Base-by-base conservation (phyloP, 202 grass and related monocot genomes). In the Eragrostis tef region DNA sequence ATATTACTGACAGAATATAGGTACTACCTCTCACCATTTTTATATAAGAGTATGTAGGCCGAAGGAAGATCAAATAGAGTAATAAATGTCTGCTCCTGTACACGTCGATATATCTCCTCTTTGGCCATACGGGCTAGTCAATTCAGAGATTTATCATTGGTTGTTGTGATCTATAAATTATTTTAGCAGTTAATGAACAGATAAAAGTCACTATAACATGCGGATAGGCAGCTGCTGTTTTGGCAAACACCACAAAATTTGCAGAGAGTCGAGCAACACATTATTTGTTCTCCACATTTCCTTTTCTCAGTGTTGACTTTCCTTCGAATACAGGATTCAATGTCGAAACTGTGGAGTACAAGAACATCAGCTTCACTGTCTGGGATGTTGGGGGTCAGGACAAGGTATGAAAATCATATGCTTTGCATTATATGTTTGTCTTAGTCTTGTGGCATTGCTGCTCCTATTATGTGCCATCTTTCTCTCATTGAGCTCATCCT, bases 341-440 rank as follows among this genome's bases (percentile, higher is more conserved):
- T 81, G 93, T 96, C 65, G 93, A 96, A 92, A 96, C 93, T 2
- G 93, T 96, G 57, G 93, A 96, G 85, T 96, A 96, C 83, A 96
- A 96, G 93, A 96, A 96, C 88, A 96, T 96, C 72, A 96, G 93
- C 86, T 96, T 96, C 88, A 96, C 93, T 14, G 93, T 96, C 11
- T 96, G 93, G 93, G 93, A 96, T 93, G 93, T 96, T 17, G 93
- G 93, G 67, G 93, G 93, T 90, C 93, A 96, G 83, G 93, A 96
- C 90, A 96, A 96, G 93, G 93, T 96, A 91, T 84, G 72, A 41
- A 52, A 44, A 44, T 19, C 20, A 72, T 69, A 29, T 73, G 58
- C n/a, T 81, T 51, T 47, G 36, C 51, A 6, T 16, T 6, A 19
- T 71, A 10, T 79, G 47, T 15, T 19, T 22, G 19, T 66, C 43